A percentile compares a stretch with the other conserved stretches of the same genome.
Conservation (phyloP, 768 basidiomycete genomes). For the Crepidotus variabilis region DNA sequence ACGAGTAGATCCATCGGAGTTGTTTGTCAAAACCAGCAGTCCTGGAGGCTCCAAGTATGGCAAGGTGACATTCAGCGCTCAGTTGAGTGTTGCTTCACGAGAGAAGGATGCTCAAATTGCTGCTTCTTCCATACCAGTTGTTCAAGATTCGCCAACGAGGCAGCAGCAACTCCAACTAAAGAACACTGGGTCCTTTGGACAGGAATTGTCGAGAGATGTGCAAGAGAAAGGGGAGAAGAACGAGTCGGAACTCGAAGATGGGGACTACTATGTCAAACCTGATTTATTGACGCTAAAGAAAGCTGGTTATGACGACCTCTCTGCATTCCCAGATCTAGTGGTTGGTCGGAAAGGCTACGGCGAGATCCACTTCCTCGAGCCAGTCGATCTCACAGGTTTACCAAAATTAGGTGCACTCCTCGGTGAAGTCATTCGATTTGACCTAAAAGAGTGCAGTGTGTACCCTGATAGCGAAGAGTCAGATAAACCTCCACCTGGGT, state of each 20-base stretch:
- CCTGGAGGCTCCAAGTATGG: slow-evolving; percentile 39
- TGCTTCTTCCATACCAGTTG: slow-evolving; percentile 23
- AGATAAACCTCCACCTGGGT: slow-evolving; percentile 78
- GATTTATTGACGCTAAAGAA: slow-evolving; percentile 68
- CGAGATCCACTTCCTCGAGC: slow-evolving; percentile 78
- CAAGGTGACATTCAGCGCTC: slow-evolving; percentile 72
- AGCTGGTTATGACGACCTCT: slow-evolving; percentile 69
- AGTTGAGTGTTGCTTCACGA: slow-evolving; percentile 68
- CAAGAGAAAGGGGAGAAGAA: slow-evolving; percentile 18
- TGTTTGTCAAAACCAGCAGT: slow-evolving; percentile 53
- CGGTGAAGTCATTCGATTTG: slow-evolving; percentile 85
- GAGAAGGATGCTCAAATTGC: slow-evolving; percentile 61
- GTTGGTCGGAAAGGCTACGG: slow-evolving; percentile 94
- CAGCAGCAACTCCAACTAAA: slow-evolving; percentile 36
- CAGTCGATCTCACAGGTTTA: slow-evolving; percentile 82
- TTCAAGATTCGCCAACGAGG: slow-evolving; percentile 33
- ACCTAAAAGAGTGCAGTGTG: slow-evolving; percentile 88
- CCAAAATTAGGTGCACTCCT: slow-evolving; percentile 76
- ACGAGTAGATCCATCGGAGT: slow-evolving; percentile 69
- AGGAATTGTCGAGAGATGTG: slow-evolving; percentile 20
- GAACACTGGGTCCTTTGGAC: slow-evolving; percentile 22
- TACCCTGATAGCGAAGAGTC: slow-evolving; percentile 89
- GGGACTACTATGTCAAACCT: slow-evolving; percentile 91
- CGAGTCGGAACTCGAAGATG: slow-evolving; percentile 58
- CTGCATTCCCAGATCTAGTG: slow-evolving; percentile 68